phyloP scores from a whole-genome alignment of 2,329 filamentous ascomycete genomes.

The Curvularia lunata region DNA sequence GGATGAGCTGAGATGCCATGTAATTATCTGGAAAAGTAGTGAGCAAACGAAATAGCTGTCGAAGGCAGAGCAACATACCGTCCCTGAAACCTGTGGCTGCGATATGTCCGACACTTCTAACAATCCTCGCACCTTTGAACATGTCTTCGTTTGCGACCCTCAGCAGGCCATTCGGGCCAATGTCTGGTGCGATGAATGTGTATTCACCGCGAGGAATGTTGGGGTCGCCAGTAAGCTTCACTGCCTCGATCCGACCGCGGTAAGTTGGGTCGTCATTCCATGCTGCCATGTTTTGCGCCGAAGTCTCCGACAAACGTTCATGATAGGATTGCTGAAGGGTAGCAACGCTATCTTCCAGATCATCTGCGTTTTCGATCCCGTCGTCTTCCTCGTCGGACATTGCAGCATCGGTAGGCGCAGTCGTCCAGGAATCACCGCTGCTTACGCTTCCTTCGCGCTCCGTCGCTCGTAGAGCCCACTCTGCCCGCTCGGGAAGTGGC shows the following conservation, averaged over 20 bases:
- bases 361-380: conserved; percentile 24
- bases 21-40: conserved; percentile 66
- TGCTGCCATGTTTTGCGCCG: neutral
- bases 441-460: conserved; percentile 39
- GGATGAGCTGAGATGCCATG: conserved; percentile 75
- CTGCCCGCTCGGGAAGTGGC: conserved; percentile 49
- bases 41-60: neutral
- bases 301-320: neutral
- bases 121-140: conserved; percentile 76
- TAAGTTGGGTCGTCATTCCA: conserved; percentile 54
- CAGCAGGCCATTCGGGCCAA: conserved; percentile 70
- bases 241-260: conserved; percentile 74
- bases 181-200: conserved; percentile 80
- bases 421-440: conserved; percentile 41
- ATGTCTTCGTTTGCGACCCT: conserved; percentile 68
- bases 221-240: conserved; percentile 90
- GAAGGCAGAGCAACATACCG: conserved; percentile 61
- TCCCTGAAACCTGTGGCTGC: conserved; percentile 73
- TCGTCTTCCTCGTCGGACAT: conserved; percentile 20
- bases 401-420: conserved; percentile 33
- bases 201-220: conserved; percentile 88
- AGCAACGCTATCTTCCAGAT: conserved; percentile 52
- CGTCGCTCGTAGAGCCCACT: conserved; percentile 34
- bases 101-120: conserved; percentile 78
- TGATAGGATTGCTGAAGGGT: conserved; percentile 29